Percentiles rank a stretch among this genome's conserved stretches.
phyloP scores from a whole-genome alignment of 108 stramenopile species.

The Nitzschia putrida region DNA sequence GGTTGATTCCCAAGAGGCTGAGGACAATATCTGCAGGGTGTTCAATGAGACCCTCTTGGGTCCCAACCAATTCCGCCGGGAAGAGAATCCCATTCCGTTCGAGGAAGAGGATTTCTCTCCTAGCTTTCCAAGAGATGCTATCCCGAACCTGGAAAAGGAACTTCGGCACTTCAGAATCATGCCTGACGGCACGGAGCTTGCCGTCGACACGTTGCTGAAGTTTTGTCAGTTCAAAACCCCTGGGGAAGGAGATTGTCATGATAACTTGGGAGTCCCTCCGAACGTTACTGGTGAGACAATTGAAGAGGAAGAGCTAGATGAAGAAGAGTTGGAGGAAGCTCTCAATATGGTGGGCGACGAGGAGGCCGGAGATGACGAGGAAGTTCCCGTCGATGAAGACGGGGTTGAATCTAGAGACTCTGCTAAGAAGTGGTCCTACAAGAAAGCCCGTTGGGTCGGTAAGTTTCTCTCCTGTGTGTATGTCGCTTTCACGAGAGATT shows the following conservation, averaged over 20 bases:
- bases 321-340: conserved; percentile 25
- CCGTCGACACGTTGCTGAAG: conserved; percentile 71
- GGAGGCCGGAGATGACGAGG: conserved; percentile 14
- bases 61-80: conserved; percentile 70
- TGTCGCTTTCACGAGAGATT: not conserved
- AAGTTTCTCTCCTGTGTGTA: conserved; percentile 7
- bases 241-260: conserved; percentile 46
- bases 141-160: conserved; percentile 89
- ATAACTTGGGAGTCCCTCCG: conserved; percentile 64
- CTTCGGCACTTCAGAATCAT: conserved; percentile 83
- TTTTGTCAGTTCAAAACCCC: conserved; percentile 80
- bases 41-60: conserved; percentile 86
- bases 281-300: conserved; percentile 18
- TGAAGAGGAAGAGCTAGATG: conserved; percentile 39
- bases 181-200: conserved; percentile 80
- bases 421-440: conserved; percentile 28
- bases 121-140: conserved; percentile 73
- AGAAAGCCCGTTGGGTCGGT: conserved; percentile 42
- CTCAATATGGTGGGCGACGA: conserved; percentile 14
- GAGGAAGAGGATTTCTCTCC: conserved; percentile 84
- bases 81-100: conserved; percentile 49
- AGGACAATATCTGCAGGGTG: conserved; percentile 79
- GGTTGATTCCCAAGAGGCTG: conserved; percentile 79
- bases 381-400: not conserved
- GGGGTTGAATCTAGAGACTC: conserved; percentile 6